Evolutionary conservation across 495 filamentous ascomycete species (phyloP), one percentile per base, ranked within the genome.

Genomic region (Talaromyces adpressus): DNA sequence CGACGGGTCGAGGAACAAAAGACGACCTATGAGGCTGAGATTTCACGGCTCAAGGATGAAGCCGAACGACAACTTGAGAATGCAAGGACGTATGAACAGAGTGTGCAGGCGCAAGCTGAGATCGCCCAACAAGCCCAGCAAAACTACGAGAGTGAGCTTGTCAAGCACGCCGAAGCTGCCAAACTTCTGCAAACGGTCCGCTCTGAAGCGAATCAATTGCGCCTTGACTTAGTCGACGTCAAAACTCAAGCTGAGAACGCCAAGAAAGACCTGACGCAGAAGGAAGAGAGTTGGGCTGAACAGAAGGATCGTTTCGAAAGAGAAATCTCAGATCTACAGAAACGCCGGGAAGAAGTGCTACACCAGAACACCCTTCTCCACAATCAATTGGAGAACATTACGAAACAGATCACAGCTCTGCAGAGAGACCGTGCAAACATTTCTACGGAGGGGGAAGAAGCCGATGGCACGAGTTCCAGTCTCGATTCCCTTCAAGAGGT

Each of bases 91-190:
- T 89, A 94, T 70, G 90, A 93, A 73, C 89, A 93, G 61, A 93
- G 98, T 68, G 79, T 98, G 20, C 91, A 93, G 59, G 89, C 90
- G 1, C 95, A 99, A 74, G 92, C 93, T 23, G 87, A 92, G 25
- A 99, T 99, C 70, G 90, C 95, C 3, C 85, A 91, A 61, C 90
- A 90, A 70, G 92, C 94, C 6, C 95, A 98, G 71, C 88, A 95
- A 66, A 92, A 93, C 64, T 99, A 99, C 68, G 95, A 99, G 71
- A 85, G 83, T 59, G 95, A 98, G 68, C 82, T 98, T 1, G 85
- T 96, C 68, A 96, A 93, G 73, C 95, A 99, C 71, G 93, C 92
- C 3, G 91, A 96, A 64, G 93, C 95, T 16, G 91, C 93, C 1
- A 91, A 91, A 74, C 81, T 84, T 20, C 74, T 98, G 25, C 91